phyloP scores from a whole-genome alignment of 2,329 filamentous ascomycete species.

The Botrytis deweyae region DNA sequence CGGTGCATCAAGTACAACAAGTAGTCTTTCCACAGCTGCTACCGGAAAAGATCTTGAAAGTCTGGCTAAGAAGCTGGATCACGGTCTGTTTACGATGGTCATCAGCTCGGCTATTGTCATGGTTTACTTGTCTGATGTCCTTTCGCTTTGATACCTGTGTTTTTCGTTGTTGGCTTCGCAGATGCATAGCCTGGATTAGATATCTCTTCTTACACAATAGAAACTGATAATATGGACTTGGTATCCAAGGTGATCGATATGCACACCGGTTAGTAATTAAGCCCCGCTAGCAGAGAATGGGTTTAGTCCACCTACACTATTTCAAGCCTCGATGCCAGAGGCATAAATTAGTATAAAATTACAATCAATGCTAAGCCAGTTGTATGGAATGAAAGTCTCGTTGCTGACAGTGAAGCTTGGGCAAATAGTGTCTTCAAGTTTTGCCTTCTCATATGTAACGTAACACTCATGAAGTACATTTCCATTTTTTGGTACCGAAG shows the following conservation, averaged over 20 bases:
- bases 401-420: background rate
- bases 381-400: background rate
- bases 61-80: background rate
- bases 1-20: background rate
- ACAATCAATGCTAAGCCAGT: background rate
- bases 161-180: background rate
- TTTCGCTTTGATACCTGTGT: background rate
- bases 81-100: background rate
- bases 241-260: background rate
- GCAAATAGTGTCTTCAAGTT: background rate
- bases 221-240: accelerated
- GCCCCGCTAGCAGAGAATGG: background rate
- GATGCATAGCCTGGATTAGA: background rate
- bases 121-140: background rate
- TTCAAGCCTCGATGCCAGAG: background rate
- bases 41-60: background rate
- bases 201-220: background rate
- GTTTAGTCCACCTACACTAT: background rate
- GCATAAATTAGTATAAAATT: background rate
- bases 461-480: background rate
- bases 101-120: background rate
- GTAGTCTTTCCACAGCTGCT: background rate
- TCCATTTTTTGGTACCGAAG: accelerated
- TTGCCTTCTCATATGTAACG: background rate
- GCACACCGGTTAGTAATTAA: background rate